Evolutionary conservation across 306 rosid species (phyloP).

Genomic region (Medicago truncatula): MtrunA17r5.0-ANR NC_053042.1:14226001-14226500

Average conservation of each 20-base stretch:
- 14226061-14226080: no score
- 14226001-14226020: slow-evolving; percentile 78
- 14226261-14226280: background rate
- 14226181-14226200: background rate
- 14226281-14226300: slow-evolving; percentile 6
- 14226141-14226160: background rate
- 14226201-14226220: background rate
- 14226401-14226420: no score
- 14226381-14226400: no score
- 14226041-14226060: background rate
- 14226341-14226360: no score
- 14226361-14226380: no score
- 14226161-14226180: background rate
- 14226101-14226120: background rate
- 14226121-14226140: slow-evolving; percentile 13
- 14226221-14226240: background rate
- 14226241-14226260: background rate
- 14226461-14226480: no score
- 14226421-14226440: no score
- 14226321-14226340: background rate
- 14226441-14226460: no score
- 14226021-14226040: slow-evolving; percentile 38
- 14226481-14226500: background rate
- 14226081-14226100: background rate
- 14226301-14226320: slow-evolving; percentile 29